These are phyloP conservation scores for Wallemia ichthyophaga DNA, from an alignment of 1,284 basidiomycete genomes.

Conservation along the genomic window DNA sequence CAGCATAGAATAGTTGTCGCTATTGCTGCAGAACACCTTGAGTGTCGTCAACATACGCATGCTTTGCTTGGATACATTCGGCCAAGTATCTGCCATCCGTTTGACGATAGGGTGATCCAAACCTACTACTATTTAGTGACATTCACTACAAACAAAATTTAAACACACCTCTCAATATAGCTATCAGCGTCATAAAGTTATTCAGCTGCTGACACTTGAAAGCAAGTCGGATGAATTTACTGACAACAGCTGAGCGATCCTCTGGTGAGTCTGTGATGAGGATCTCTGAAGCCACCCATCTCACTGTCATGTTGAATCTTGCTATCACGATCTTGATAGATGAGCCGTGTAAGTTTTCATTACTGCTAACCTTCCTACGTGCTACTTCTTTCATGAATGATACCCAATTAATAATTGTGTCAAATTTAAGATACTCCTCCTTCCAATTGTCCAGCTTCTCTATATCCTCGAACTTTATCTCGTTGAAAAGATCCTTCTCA, in stretches of 20 bases:
- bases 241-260: background rate
- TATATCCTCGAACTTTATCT: slow-evolving; percentile 53
- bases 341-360: background rate
- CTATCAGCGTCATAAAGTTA: slow-evolving; percentile 1
- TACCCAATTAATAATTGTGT: background rate
- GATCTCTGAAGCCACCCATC: background rate
- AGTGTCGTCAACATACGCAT: background rate
- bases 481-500: slow-evolving; percentile 53
- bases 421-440: slow-evolving; percentile 6
- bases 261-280: background rate
- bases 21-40: background rate
- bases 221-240: background rate
- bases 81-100: background rate
- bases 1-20: background rate
- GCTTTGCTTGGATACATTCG: background rate
- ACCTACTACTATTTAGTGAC: background rate
- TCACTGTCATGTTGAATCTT: background rate
- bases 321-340: background rate
- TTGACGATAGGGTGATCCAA: background rate
- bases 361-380: background rate
- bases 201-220: background rate
- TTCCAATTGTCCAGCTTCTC: slow-evolving; percentile 18
- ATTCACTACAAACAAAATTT: background rate
- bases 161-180: background rate
- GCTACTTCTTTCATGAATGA: background rate